Percentiles rank a stretch among this genome's conserved stretches.
Evolutionary conservation across 345 rosid genomes (phyloP).

Genomic region (Gossypium arboreum): DNA sequence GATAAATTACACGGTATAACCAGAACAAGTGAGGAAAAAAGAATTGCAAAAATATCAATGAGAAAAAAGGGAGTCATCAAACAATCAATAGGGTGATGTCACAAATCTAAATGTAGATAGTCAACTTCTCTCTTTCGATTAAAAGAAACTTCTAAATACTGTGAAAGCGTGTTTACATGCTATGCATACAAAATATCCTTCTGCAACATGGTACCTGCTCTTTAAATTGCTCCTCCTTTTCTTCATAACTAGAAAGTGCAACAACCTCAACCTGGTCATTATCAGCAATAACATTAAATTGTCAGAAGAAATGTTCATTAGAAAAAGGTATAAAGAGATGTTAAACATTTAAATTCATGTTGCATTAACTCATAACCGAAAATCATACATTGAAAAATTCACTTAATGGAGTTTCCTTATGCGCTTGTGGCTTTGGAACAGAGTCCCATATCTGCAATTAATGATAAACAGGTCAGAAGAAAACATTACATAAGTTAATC

Average conservation of each 20-base stretch:
- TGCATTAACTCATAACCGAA: conserved; percentile 6
- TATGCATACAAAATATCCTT: not conserved
- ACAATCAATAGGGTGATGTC: not conserved
- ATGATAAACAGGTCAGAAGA: conserved; percentile 15
- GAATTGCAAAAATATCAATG: not conserved
- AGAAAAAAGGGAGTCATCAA: not conserved
- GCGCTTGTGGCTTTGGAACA: conserved; percentile 94
- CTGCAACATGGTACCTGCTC: conserved; percentile 64
- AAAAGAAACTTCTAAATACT: not conserved
- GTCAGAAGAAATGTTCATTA: conserved; percentile 9
- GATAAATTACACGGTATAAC: not conserved
- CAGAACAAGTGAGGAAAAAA: not conserved
- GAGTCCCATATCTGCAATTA: conserved; percentile 89
- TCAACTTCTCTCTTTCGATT: not conserved
- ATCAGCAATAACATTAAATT: conserved; percentile 15
- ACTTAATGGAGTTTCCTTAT: conserved; percentile 84
- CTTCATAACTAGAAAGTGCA: conserved; percentile 97
- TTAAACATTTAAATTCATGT: conserved; percentile 8
- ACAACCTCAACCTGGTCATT: conserved; percentile 84
- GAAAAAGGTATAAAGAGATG: not conserved
- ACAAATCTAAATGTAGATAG: not conserved
- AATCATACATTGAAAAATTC: conserved; percentile 89
- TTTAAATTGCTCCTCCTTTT: conserved; percentile 89
- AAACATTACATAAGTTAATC: conserved; percentile 16
- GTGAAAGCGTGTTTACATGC: not conserved